A percentile compares a stretch with the other conserved stretches of the same genome.
Conservation (phyloP, 192 early-diverging fungal species). For the Paraglomus occultum region DNA sequence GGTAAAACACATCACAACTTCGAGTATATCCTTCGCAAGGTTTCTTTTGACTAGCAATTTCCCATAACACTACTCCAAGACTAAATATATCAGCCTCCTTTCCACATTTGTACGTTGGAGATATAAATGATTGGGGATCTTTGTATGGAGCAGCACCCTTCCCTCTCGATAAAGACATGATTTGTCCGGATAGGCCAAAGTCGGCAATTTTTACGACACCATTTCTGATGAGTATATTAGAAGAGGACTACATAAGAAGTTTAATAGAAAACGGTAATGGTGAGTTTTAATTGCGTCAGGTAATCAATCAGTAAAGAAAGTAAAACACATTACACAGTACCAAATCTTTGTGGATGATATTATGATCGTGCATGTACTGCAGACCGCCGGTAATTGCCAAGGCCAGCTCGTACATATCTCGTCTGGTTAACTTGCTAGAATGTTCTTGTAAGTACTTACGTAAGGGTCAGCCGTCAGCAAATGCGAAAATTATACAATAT, state of each 20-base stretch:
- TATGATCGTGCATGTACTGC: neutral
- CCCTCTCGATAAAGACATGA: neutral
- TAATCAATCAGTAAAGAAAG: too few relatives aligned
- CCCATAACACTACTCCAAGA: conserved; percentile 11
- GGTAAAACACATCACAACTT: neutral
- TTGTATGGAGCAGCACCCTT: neutral
- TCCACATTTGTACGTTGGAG: neutral
- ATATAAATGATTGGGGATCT: neutral
- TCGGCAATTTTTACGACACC: conserved; percentile 5
- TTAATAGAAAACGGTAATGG: neutral
- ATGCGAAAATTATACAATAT: neutral
- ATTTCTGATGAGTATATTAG: neutral
- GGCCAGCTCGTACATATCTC: neutral
- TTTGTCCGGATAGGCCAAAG: neutral
- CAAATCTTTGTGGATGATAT: conserved; percentile 12
- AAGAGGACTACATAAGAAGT: neutral
- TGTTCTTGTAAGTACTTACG: neutral
- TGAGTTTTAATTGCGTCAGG: neutral
- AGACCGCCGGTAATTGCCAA: neutral
- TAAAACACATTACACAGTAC: neutral
- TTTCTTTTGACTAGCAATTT: neutral
- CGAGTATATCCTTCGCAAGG: neutral
- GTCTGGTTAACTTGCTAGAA: neutral
- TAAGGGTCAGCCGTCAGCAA: neutral
- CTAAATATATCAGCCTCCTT: conserved; percentile 7